These are phyloP conservation scores for Penicillium sclerotigenum DNA, from an alignment of 2,329 filamentous ascomycete species.

Conservation along the genomic window DNA sequence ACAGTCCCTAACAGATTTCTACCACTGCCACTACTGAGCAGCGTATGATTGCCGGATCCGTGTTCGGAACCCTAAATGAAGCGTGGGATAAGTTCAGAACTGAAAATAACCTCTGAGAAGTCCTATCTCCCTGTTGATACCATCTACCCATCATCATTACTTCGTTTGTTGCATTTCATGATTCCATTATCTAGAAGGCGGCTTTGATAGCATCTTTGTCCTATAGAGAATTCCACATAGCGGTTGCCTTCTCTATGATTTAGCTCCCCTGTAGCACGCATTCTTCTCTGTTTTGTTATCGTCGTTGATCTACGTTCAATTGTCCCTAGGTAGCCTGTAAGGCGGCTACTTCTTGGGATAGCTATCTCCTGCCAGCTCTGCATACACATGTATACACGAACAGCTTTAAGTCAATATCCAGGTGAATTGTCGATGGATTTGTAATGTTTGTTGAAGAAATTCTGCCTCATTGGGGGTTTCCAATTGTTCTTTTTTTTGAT, in stretches of 20 bases:
- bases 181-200: not conserved
- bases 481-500: not conserved
- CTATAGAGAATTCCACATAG: not conserved
- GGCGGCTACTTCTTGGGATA: not conserved
- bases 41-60: conserved; percentile 63
- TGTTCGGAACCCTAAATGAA: conserved; percentile 64
- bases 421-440: not conserved
- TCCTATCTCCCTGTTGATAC: conserved; percentile 4
- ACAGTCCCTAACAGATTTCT: conserved; percentile 49
- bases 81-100: conserved; percentile 67
- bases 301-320: not conserved
- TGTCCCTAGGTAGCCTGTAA: not conserved
- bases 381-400: not conserved
- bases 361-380: not conserved
- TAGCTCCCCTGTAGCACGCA: not conserved
- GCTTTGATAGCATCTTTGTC: conserved; percentile 1
- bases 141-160: not conserved
- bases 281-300: not conserved
- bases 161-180: conserved; percentile 1
- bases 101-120: conserved; percentile 55
- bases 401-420: not conserved
- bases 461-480: not conserved
- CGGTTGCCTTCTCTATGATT: not conserved
- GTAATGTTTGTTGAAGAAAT: too few species aligned
- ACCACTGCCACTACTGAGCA: conserved; percentile 65